Evolutionary conservation across 2,329 filamentous ascomycete genomes (phyloP).

Genomic region (Hyphodiscus sp.): DNA sequence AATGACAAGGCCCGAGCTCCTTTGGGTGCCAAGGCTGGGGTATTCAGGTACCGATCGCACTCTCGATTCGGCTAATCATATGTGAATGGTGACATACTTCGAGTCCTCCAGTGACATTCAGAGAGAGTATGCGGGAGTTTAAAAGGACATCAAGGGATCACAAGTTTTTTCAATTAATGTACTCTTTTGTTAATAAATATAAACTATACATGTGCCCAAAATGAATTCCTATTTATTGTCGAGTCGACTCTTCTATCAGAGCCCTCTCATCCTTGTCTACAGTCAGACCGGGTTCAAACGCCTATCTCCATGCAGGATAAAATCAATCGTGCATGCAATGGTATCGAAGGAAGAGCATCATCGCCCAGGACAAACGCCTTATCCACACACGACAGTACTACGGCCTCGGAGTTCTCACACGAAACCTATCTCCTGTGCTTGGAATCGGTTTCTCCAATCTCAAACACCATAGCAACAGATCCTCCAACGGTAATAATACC

Average conservation of each 20-base stretch:
- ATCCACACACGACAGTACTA: conserved; percentile 1
- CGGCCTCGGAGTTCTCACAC: conserved; percentile 1
- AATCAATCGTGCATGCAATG: not conserved
- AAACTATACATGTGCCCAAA: too few relatives aligned
- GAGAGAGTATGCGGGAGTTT: too few relatives aligned
- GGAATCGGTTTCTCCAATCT: conserved; percentile 44
- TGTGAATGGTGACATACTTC: not conserved
- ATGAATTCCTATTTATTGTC: not conserved
- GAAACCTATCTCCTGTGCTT: conserved; percentile 36
- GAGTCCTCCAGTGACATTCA: too few relatives aligned
- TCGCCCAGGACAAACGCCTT: not conserved
- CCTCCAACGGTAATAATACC: conserved; percentile 43
- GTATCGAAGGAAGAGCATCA: not conserved
- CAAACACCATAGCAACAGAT: conserved; percentile 40
- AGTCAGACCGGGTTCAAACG: not conserved
- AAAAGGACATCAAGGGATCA: too few relatives aligned
- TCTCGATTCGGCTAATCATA: not conserved
- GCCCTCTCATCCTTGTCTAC: not conserved
- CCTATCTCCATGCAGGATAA: not conserved
- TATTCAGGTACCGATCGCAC: too few relatives aligned
- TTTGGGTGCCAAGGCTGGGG: too few relatives aligned
- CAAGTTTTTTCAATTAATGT: too few relatives aligned
- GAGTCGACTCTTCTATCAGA: not conserved
- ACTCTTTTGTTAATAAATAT: too few relatives aligned
- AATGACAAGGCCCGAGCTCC: too few relatives aligned